phyloP scores from a whole-genome alignment of 2,329 filamentous ascomycete species.

The Colletotrichum tabaci region DNA sequence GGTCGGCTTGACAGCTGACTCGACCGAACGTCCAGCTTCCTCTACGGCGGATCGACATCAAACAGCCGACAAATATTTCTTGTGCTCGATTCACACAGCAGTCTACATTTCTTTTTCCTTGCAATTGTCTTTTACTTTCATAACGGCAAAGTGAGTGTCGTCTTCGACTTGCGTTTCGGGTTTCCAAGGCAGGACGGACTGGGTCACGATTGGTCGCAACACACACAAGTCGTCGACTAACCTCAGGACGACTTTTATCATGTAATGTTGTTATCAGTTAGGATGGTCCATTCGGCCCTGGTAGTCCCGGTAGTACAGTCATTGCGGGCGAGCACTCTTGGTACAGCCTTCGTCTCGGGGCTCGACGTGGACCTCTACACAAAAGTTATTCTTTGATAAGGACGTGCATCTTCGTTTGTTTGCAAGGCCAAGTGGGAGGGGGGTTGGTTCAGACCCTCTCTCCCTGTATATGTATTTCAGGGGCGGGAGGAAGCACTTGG shows the following conservation, averaged over 20 bases:
- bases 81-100: slow-evolving; percentile 11
- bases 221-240: not conserved
- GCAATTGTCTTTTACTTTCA: slow-evolving; percentile 10
- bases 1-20: not conserved
- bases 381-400: slow-evolving; percentile 29
- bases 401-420: slow-evolving; percentile 6
- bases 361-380: slow-evolving; percentile 2
- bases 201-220: not conserved
- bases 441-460: slow-evolving; percentile 11
- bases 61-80: slow-evolving; percentile 16
- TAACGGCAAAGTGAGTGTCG: slow-evolving; percentile 19
- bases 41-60: not conserved
- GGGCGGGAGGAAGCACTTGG: slow-evolving; percentile 52
- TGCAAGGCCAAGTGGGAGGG: not conserved
- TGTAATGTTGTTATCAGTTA: slow-evolving; percentile 12
- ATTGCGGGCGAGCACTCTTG: not conserved
- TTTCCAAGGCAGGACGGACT: slow-evolving; percentile 6
- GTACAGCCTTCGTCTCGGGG: slow-evolving; percentile 12
- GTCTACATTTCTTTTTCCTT: not conserved
- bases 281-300: slow-evolving; percentile 1
- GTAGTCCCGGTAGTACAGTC: slow-evolving; percentile 7
- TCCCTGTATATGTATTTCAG: slow-evolving; percentile 25
- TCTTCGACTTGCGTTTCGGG: slow-evolving; percentile 10
- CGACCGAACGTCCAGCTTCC: not conserved
- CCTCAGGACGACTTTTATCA: slow-evolving; percentile 11